Percentiles rank a stretch among this genome's conserved stretches.
These are phyloP conservation scores for Gentiana macrophylla DNA, from an alignment of 257 asterid genomes.

Conservation along the genomic window DNA sequence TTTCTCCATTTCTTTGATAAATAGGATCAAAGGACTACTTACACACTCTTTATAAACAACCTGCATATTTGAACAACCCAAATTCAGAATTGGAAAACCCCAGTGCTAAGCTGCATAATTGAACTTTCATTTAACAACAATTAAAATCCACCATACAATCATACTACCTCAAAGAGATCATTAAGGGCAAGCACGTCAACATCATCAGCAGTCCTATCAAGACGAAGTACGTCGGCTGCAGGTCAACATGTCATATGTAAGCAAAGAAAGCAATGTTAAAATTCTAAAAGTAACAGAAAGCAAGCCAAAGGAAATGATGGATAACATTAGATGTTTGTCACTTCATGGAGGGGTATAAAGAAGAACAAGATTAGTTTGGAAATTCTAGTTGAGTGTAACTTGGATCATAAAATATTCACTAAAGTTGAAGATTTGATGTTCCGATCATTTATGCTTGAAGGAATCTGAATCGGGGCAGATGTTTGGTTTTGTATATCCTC, in stretches of 20 bases:
- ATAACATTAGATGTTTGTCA: not conserved
- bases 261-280: constrained; percentile 1
- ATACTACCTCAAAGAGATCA: constrained; percentile 76
- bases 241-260: constrained; percentile 13
- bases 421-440: too few relatives aligned
- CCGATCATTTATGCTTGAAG: too few relatives aligned
- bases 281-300: not conserved
- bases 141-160: constrained; percentile 4
- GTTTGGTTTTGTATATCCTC: too few relatives aligned
- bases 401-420: too few relatives aligned
- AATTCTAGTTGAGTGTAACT: too few relatives aligned
- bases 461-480: too few relatives aligned
- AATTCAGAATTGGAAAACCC: not conserved
- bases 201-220: constrained; percentile 66
- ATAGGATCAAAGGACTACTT: constrained; percentile 48
- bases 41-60: constrained; percentile 66
- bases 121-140: not conserved
- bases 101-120: not conserved
- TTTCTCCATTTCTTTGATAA: constrained; percentile 81
- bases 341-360: too few relatives aligned
- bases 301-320: not conserved
- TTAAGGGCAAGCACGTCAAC: constrained; percentile 55
- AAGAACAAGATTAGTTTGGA: too few relatives aligned
- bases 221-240: constrained; percentile 75
- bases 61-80: constrained; percentile 23